A percentile compares a stretch with the other conserved stretches of the same genome.
phyloP scores from a whole-genome alignment of 345 rosid species.

The Salix viminalis region DNA sequence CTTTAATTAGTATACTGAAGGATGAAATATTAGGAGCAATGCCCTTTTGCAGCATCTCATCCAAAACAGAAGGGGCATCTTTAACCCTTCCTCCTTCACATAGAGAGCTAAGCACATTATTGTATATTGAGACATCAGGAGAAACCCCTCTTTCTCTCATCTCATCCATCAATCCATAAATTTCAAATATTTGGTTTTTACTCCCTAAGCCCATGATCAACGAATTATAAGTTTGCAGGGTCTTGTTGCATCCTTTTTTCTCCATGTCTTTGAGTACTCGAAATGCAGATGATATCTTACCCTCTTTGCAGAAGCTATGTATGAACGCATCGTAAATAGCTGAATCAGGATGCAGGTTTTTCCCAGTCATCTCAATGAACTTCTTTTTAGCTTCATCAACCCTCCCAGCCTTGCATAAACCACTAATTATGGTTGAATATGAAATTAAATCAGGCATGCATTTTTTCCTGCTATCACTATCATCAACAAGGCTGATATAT shows the following conservation, averaged over 20 bases:
- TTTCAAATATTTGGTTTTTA: slow-evolving; percentile 78
- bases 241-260: slow-evolving; percentile 75
- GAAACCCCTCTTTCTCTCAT: slow-evolving; percentile 84
- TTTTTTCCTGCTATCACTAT: slow-evolving; percentile 46
- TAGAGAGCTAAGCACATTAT: slow-evolving; percentile 64
- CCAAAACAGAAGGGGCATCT: slow-evolving; percentile 69
- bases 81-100: slow-evolving; percentile 74
- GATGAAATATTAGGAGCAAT: slow-evolving; percentile 63
- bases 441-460: slow-evolving; percentile 73
- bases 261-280: slow-evolving; percentile 98
- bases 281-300: slow-evolving; percentile 87
- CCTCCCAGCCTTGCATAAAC: slow-evolving; percentile 76
- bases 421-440: slow-evolving; percentile 71
- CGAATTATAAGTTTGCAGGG: slow-evolving; percentile 78
- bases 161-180: slow-evolving; percentile 87
- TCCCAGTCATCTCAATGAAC: slow-evolving; percentile 72
- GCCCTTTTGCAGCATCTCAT: slow-evolving; percentile 82
- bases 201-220: slow-evolving; percentile 75
- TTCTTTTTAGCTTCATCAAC: slow-evolving; percentile 73
- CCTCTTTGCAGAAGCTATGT: slow-evolving; percentile 73
- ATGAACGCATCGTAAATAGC: slow-evolving; percentile 65
- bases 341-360: slow-evolving; percentile 74
- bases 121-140: slow-evolving; percentile 77
- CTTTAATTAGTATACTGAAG: slow-evolving; percentile 65
- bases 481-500: slow-evolving; percentile 66